Percentiles rank a stretch among this genome's conserved stretches.
phyloP scores from a whole-genome alignment of 176 grass and related monocot genomes.

The Thalia dealbata region DNA sequence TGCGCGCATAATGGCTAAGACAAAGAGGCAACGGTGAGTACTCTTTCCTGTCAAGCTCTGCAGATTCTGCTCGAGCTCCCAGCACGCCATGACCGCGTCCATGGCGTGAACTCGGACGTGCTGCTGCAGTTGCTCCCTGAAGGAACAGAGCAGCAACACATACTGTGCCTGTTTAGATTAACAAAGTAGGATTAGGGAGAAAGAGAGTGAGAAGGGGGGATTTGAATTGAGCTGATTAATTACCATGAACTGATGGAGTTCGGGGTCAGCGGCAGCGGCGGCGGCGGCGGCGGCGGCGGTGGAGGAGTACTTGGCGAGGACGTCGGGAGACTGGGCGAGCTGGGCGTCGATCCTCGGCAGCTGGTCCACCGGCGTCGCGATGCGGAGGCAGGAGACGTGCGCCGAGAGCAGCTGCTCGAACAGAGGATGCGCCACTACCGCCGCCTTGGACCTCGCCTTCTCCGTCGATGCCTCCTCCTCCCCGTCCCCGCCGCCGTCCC shows the following conservation, averaged over 20 bases:
- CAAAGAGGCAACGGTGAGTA: background rate
- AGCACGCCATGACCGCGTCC: conserved; percentile 27
- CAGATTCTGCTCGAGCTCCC: conserved; percentile 26
- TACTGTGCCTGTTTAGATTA: conserved; percentile 6
- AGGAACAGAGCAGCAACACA: conserved; percentile 22
- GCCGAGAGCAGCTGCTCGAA: conserved; percentile 25
- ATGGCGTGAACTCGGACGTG: conserved; percentile 28
- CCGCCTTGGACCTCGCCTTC: conserved; percentile 13
- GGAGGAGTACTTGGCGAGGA: conserved; percentile 20
- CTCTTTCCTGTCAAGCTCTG: conserved; percentile 14
- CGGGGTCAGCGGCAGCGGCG: background rate
- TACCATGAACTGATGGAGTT: conserved; percentile 27
- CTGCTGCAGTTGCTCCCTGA: conserved; percentile 23
- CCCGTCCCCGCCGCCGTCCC: background rate
- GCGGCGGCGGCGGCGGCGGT: background rate
- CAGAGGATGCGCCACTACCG: conserved; percentile 15
- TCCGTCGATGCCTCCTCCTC: no score
- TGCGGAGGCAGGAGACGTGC: conserved; percentile 22
- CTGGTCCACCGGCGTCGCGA: conserved; percentile 29
- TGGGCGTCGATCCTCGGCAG: conserved; percentile 22
- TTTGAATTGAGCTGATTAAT: background rate
- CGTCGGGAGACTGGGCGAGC: conserved; percentile 18
- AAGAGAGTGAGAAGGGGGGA: background rate
- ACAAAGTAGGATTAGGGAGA: background rate
- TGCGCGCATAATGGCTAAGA: background rate